Evolutionary conservation across 768 basidiomycete species (phyloP).

Genomic region (Tubosaeta sp.): DNA sequence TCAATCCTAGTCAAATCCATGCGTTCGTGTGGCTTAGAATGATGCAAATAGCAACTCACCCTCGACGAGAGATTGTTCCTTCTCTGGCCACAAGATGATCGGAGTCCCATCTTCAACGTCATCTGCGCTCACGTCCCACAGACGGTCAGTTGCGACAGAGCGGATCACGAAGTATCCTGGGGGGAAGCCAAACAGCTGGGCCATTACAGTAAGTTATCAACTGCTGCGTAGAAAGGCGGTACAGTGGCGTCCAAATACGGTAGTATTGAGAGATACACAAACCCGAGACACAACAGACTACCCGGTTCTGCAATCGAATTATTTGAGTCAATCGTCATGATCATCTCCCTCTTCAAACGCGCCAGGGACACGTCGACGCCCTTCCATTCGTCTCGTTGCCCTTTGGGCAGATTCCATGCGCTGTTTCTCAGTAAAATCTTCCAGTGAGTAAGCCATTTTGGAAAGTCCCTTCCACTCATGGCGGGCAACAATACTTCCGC

Average conservation of each 20-base stretch:
- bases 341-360: conserved; percentile 25
- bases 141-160: conserved; percentile 31
- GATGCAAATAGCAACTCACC: conserved; percentile 38
- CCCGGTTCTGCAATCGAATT: background rate
- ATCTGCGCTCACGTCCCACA: conserved; percentile 34
- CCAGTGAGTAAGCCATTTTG: conserved; percentile 60
- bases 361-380: conserved; percentile 22
- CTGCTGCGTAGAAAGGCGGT: background rate
- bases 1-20: conserved; percentile 44
- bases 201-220: conserved; percentile 5
- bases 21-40: conserved; percentile 4
- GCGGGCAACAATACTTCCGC: conserved; percentile 76
- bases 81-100: conserved; percentile 65
- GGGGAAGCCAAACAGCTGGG: conserved; percentile 32
- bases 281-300: background rate
- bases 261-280: background rate
- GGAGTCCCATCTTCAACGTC: conserved; percentile 37
- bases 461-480: conserved; percentile 96
- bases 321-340: conserved; percentile 9
- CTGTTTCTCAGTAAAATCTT: conserved; percentile 70
- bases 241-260: background rate
- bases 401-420: conserved; percentile 31
- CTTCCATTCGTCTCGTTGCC: conserved; percentile 6
- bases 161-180: conserved; percentile 39
- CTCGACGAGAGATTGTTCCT: conserved; percentile 75